phyloP scores from a whole-genome alignment of 768 basidiomycete species.

The Clitopilus hobsonii region DNA sequence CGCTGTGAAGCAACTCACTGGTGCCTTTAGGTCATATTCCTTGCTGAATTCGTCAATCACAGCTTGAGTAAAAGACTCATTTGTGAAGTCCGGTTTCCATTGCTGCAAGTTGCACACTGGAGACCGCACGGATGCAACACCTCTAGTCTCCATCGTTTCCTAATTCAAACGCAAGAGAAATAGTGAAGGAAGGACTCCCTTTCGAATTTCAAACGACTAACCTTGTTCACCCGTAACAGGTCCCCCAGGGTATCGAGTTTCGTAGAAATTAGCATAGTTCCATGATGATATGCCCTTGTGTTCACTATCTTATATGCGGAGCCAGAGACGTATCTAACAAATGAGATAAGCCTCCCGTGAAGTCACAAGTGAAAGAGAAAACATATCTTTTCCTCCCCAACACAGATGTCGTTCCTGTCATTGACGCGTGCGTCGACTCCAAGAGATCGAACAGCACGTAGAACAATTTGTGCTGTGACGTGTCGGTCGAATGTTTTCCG shows the following conservation, averaged over 20 bases:
- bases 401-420: slow-evolving; percentile 88
- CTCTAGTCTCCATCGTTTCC: slow-evolving; percentile 79
- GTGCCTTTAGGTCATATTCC: slow-evolving; percentile 40
- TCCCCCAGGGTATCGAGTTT: slow-evolving; percentile 67
- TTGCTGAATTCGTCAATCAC: slow-evolving; percentile 64
- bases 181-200: neutral
- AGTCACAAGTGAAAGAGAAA: slow-evolving; percentile 2
- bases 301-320: slow-evolving; percentile 96
- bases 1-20: slow-evolving; percentile 16
- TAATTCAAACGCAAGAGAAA: slow-evolving; percentile 20
- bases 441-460: slow-evolving; percentile 72
- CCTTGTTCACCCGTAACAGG: slow-evolving; percentile 64
- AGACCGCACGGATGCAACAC: slow-evolving; percentile 88
- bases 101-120: slow-evolving; percentile 82
- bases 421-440: slow-evolving; percentile 77
- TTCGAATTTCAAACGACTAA: no score
- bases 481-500: slow-evolving; percentile 75
- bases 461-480: slow-evolving; percentile 71
- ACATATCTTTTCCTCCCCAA: slow-evolving; percentile 87
- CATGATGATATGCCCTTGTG: slow-evolving; percentile 92
- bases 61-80: slow-evolving; percentile 67
- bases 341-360: slow-evolving; percentile 11
- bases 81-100: slow-evolving; percentile 45
- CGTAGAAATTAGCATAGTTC: slow-evolving; percentile 95
- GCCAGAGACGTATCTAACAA: slow-evolving; percentile 74